Base-by-base conservation (phyloP, 495 filamentous ascomycete species). In the Wilcoxina mikolae region DNA sequence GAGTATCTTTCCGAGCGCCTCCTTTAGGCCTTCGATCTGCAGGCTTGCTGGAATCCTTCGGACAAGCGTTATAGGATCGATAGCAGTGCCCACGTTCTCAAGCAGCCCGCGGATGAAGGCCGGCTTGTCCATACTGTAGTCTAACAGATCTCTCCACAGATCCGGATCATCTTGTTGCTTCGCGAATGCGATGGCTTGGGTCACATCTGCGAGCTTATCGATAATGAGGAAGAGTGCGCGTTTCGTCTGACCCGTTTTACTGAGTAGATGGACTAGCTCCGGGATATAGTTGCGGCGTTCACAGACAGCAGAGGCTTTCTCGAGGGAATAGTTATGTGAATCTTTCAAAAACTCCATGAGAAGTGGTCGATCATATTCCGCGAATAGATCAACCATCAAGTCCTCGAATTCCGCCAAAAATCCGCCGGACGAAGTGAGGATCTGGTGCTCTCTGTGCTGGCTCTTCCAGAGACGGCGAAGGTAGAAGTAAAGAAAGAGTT, bases 111-210 rank as follows among this genome's bases (percentile, higher is more conserved):
- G 81, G 54, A 98, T 95, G 70, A 98, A 98, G 12, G 76, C 76
- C 0, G 91, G 91, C 59, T 94, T 94, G 68, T 94, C 86, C 93
- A 98, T 96, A 22, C 79, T 83, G 70, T 95, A 95, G 55, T 88
- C 78, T 20, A 98, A 79, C 9, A 98, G 75, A 61, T 98, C 91
- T 57, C 94, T 82, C 91, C 91, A 98, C 0, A 98, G 75, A 59
- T 90, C 85, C 0, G 79, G 78, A 56, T 96, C 90, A 55, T 88
- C 77, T 65, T 95, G 88, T 44, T 86, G 81, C 68, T 95, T 94
- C 46, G 88, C 87, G 58, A 96, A 98, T 5, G 82, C 76, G 57
- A 98, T 96, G 43, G 91, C 91, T 55, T 87, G 84, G 3, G 80
- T 83, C 41, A 96, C 87, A 60, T 96, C 88, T 53, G 78, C 78